A percentile compares a stretch with the other conserved stretches of the same genome.
phyloP scores from a whole-genome alignment of 345 rosid genomes.

The Citropsis articulata region DNA sequence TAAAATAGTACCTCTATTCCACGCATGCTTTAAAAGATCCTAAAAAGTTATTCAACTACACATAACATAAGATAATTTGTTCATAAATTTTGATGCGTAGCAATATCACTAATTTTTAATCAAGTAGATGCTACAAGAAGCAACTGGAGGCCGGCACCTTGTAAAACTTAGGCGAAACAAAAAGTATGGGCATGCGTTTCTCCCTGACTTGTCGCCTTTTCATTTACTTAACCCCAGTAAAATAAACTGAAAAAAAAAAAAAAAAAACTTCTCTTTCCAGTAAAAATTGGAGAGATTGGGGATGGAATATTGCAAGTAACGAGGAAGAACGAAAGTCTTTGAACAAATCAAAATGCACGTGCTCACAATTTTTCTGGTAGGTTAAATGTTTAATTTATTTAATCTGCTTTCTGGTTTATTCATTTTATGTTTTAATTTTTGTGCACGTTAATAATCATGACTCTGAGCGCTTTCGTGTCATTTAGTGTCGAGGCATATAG shows the following conservation, averaged over 20 bases:
- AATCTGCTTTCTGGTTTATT: neutral
- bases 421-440: neutral
- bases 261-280: neutral
- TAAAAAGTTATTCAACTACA: neutral
- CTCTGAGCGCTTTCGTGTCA: neutral
- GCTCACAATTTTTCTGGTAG: neutral
- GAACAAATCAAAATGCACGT: constrained; percentile 27
- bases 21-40: constrained; percentile 4
- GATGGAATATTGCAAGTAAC: constrained; percentile 28
- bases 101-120: neutral
- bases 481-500: neutral
- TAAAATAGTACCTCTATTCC: constrained; percentile 3
- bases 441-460: neutral
- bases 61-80: neutral
- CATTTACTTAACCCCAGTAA: neutral
- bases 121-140: neutral
- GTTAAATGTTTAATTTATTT: too few species aligned
- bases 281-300: neutral
- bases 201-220: neutral
- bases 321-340: constrained; percentile 33
- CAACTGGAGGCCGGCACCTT: neutral
- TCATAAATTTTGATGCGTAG: neutral
- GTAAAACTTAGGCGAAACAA: too few species aligned
- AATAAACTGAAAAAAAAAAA: too few species aligned
- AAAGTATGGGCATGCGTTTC: constrained; percentile 1